Evolutionary conservation across 768 basidiomycete species (phyloP), one percentile per base, ranked within the genome.

Genomic region (Candolleomyces aberdarensis): DNA sequence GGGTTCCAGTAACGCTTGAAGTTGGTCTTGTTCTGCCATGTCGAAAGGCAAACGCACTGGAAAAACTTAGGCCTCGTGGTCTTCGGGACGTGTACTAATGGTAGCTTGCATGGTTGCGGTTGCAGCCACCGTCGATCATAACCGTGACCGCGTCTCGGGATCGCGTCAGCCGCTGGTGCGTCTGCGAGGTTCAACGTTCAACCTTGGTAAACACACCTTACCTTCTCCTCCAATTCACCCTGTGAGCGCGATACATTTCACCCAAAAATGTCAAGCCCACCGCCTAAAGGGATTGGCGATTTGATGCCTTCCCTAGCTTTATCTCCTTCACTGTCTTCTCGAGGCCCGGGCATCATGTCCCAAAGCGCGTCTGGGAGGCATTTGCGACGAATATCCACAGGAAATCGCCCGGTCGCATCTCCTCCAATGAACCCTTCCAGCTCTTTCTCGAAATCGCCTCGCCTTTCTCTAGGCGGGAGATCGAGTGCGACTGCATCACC

Each of bases 281-380:
- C 53, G 40, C 14, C 32, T 9, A 36, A n/a, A 41, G 53, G 53
- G 32, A n/a, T 11, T 1, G 32, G 53, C 31, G 53, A 55, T 44
- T 13, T 13, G n/a, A 13, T 11, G 15, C 32, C 15, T n/a, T 20
- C 36, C 7, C 10, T 19, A 8, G 3, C 29, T 8, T 32, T 31
- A 8, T 36, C 32, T 39, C 31, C 53, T 10, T 55, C 53, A n/a
- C 53, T 55, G 15, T 39, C 53, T 10, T 36, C 53, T 36, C 31
- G 53, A 55, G 17, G 32, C 10, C 53, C 53, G 8, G 53, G 53
- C n/a, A 1, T 17, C 15, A 40, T 55, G 31, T 41, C 36, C 6
- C 53, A 36, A 41, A 55, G 53, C 20, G 3, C 53, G 36, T 55
- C 53, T 55, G 53, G 53, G 40, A 55, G 53, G 36, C 53, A 55